Evolutionary conservation across 805 yeast genomes (phyloP), one percentile per base, ranked within the genome.

Genomic region (Kuraishia floccosa): DNA sequence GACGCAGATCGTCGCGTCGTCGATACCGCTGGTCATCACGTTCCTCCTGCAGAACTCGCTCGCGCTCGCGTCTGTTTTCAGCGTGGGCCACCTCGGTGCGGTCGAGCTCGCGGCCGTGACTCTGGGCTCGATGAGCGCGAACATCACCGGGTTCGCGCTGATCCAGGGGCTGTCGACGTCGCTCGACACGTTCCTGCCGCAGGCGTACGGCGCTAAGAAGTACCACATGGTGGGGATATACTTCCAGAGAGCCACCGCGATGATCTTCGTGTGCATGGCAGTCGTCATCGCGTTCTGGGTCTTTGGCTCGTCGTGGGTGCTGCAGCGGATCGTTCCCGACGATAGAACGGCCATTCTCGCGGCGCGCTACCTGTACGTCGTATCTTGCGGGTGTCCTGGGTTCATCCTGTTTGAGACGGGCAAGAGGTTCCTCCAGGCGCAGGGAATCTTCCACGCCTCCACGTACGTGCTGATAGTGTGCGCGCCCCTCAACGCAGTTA

Each of bases 1-100:
- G 4, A 22, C 34, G 7, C 41, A 37, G n/a, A 47, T 63, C 16
- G 33, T 50, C 6, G n/a, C 3, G 23, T 56, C 70, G 1, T 64
- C 75, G 2, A 39, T 68, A 17, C 76, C 78, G 1, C 50, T 71
- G 34, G 65, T 71, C 4, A 39, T 66, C 31, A 71, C 78, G 0
- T 68, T 71, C 38, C 45, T 71, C n/a, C 49, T 71, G 28, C 74
- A 71, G 41, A 66, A 77, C 47, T 78, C 86, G 0, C 58, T 80
- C 29, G 76, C 84, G 3, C 76, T 81, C 30, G 84, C 86, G 11
- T 76, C 84, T 1, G 81, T 80, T 21, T 79, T 81, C 47, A 73
- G 81, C 3, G 78, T 68, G 12, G 77, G 78, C n/a, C 73, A 68
- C 39, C 46, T 71, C 25, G 77, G 78, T n/a, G 65, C 74, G 3